Conservation (phyloP, 2,329 filamentous ascomycete species). For the Aspergillus calidoustus region DNA sequence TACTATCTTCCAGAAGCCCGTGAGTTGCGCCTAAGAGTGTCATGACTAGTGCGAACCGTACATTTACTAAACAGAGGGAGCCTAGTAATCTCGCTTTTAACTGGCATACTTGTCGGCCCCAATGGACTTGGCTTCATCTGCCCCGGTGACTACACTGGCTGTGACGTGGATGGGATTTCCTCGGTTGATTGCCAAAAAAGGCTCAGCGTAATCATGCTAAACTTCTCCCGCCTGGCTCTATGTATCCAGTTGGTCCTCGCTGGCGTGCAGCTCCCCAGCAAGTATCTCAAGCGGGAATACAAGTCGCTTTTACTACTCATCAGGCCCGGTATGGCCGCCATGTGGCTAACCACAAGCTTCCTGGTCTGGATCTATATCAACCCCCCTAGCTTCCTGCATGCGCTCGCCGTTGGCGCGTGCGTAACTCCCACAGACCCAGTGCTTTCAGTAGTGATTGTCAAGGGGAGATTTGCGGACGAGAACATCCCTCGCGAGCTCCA, state of each 20-base stretch:
- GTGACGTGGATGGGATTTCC: slow-evolving; percentile 20
- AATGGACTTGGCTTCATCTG: slow-evolving; percentile 75
- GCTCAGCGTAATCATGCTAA: slow-evolving; percentile 74
- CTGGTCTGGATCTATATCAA: slow-evolving; percentile 78
- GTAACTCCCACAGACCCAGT: slow-evolving; percentile 91
- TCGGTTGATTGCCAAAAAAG: slow-evolving; percentile 49
- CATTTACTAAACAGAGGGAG: slow-evolving; percentile 15
- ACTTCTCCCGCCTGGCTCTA: slow-evolving; percentile 83
- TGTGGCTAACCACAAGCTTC: slow-evolving; percentile 84
- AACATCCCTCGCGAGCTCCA: slow-evolving; percentile 83
- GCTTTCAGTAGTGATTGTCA: slow-evolving; percentile 85
- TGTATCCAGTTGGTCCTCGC: slow-evolving; percentile 88
- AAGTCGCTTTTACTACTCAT: slow-evolving; percentile 73
- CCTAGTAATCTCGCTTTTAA: slow-evolving; percentile 81
- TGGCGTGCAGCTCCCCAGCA: slow-evolving; percentile 82
- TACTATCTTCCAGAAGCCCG: slow-evolving; percentile 90
- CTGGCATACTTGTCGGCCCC: slow-evolving; percentile 78
- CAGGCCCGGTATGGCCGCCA: slow-evolving; percentile 80
- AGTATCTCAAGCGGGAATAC: slow-evolving; percentile 80
- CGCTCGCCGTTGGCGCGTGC: slow-evolving; percentile 79
- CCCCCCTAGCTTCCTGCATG: slow-evolving; percentile 72
- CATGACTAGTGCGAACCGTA: too few species aligned
- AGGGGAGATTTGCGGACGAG: slow-evolving; percentile 89
- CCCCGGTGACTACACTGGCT: slow-evolving; percentile 73
- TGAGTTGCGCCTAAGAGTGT: slow-evolving; percentile 52